Percentiles rank a stretch among this genome's conserved stretches.
Evolutionary conservation across 495 filamentous ascomycete species (phyloP).

Genomic region (Talaromyces liani): DNA sequence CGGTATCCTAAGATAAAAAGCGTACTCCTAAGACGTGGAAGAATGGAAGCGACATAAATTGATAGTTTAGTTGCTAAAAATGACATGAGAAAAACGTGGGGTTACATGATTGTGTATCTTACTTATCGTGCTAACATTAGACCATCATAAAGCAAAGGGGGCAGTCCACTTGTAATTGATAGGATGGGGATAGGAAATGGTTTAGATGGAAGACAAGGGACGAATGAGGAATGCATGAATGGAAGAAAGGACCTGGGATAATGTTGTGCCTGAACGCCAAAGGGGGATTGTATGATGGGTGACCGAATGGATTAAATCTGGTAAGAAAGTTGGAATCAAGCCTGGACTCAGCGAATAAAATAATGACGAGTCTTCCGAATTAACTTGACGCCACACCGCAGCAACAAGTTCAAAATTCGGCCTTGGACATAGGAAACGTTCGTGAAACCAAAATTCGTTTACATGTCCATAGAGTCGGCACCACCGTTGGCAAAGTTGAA

Average conservation of each 20-base stretch:
- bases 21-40: slow-evolving; percentile 38
- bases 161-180: background rate
- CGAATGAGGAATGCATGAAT: background rate
- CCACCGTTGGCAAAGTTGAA: slow-evolving; percentile 92
- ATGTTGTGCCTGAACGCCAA: slow-evolving; percentile 7
- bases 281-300: background rate
- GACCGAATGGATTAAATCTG: background rate
- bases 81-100: slow-evolving; percentile 18
- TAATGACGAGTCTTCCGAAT: background rate
- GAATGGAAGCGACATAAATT: slow-evolving; percentile 25
- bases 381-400: background rate
- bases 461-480: slow-evolving; percentile 97
- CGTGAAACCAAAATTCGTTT: slow-evolving; percentile 27
- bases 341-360: background rate
- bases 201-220: slow-evolving; percentile 11
- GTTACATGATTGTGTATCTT: slow-evolving; percentile 57
- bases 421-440: background rate
- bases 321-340: background rate
- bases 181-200: slow-evolving; percentile 11
- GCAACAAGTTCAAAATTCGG: background rate
- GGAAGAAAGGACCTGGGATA: background rate
- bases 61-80: slow-evolving; percentile 10
- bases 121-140: slow-evolving; percentile 39
- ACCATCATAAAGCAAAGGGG: slow-evolving; percentile 15
- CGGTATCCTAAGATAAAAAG: background rate